These are phyloP conservation scores for Phytophthora multivora DNA, from an alignment of 352 stramenopile genomes.

Conservation along the genomic window DNA sequence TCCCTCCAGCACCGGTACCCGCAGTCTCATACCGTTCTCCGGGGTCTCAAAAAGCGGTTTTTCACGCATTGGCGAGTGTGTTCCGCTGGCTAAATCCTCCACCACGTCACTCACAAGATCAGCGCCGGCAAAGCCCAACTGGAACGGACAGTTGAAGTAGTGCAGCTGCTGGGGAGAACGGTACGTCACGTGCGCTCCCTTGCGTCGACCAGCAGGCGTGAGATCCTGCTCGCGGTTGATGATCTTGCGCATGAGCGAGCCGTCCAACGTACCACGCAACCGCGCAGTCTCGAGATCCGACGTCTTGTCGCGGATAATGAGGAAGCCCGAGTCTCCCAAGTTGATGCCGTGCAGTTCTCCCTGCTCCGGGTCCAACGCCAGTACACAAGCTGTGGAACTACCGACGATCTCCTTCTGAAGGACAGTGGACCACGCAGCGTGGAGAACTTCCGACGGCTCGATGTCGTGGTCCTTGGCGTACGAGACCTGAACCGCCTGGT, in stretches of 20 bases:
- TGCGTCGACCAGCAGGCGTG: slow-evolving; percentile 71
- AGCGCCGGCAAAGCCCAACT: slow-evolving; percentile 70
- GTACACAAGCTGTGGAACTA: slow-evolving; percentile 92
- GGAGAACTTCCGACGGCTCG: slow-evolving; percentile 66
- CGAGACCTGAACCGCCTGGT: slow-evolving; percentile 66
- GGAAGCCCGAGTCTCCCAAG: slow-evolving; percentile 92
- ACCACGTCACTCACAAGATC: slow-evolving; percentile 55
- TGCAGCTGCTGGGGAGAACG: slow-evolving; percentile 96
- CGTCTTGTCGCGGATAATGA: slow-evolving; percentile 83
- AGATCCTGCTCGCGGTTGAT: slow-evolving; percentile 66
- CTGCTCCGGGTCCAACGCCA: slow-evolving; percentile 89
- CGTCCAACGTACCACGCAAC: slow-evolving; percentile 72
- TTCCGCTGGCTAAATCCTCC: slow-evolving; percentile 47
- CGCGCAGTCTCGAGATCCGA: slow-evolving; percentile 68
- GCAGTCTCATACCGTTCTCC: slow-evolving; percentile 90
- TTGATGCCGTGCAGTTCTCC: slow-evolving; percentile 95
- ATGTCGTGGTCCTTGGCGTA: slow-evolving; percentile 64
- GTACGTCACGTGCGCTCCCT: slow-evolving; percentile 88
- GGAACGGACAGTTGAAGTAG: slow-evolving; percentile 98
- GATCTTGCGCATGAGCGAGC: slow-evolving; percentile 74
- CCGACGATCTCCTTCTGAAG: slow-evolving; percentile 93
- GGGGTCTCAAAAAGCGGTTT: slow-evolving; percentile 93
- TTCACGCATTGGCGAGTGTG: slow-evolving; percentile 62
- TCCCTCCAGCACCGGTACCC: slow-evolving; percentile 91
- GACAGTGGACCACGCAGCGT: slow-evolving; percentile 75